A percentile compares a stretch with the other conserved stretches of the same genome.
Evolutionary conservation across 345 rosid species (phyloP).

Genomic region (Populus euphratica): DNA sequence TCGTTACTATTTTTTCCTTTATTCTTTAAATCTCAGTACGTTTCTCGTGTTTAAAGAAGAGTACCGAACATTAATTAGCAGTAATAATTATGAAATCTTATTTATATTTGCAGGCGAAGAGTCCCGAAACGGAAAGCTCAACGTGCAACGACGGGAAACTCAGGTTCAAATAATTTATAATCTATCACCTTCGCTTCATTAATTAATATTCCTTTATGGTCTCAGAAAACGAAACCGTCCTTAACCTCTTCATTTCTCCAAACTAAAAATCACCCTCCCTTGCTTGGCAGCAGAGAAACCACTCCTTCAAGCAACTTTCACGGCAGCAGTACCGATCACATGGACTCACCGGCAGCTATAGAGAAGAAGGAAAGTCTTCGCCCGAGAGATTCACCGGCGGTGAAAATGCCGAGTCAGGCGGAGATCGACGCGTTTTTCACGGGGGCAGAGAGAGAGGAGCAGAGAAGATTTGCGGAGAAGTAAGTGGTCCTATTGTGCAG

Average conservation of each 20-base stretch:
- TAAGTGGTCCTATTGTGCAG: constrained; percentile 20
- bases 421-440: constrained; percentile 46
- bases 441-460: constrained; percentile 35
- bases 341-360: constrained; percentile 16
- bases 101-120: constrained; percentile 30
- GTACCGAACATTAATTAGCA: neutral
- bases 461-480: constrained; percentile 50
- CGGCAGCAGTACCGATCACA: constrained; percentile 22
- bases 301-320: constrained; percentile 22
- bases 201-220: constrained; percentile 9
- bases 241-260: neutral
- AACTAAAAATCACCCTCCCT: neutral
- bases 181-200: neutral
- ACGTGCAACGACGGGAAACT: constrained; percentile 36
- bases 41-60: neutral
- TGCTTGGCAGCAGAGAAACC: constrained; percentile 26
- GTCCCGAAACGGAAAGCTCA: constrained; percentile 45
- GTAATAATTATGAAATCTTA: neutral
- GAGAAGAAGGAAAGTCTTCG: neutral
- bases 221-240: neutral
- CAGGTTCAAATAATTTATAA: constrained; percentile 35
- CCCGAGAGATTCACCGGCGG: constrained; percentile 6
- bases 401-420: constrained; percentile 27
- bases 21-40: neutral
- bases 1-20: neutral